Evolutionary conservation across 257 asterid genomes (phyloP).

Genomic region (Gardenia jasminoides): DNA sequence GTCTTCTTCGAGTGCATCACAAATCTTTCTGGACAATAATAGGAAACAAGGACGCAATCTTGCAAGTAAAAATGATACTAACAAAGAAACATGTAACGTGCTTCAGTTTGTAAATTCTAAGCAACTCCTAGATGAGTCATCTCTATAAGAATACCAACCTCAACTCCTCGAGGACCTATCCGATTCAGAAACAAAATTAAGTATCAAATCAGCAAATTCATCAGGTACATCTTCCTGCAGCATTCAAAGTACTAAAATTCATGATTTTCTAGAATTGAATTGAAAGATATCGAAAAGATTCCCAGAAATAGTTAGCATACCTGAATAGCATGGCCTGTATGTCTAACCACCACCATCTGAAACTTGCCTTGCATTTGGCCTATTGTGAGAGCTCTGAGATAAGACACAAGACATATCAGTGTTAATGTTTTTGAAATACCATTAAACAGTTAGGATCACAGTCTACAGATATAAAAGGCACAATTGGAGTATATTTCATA

Average conservation of each 20-base stretch:
- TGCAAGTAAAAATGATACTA: neutral
- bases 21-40: neutral
- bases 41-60: neutral
- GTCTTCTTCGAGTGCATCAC: neutral
- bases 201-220: slow-evolving; percentile 68
- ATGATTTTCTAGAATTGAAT: slow-evolving; percentile 11
- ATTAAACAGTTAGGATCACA: no score
- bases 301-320: slow-evolving; percentile 28
- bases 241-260: slow-evolving; percentile 17
- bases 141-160: slow-evolving; percentile 50
- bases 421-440: neutral
- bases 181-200: slow-evolving; percentile 71
- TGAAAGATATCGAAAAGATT: slow-evolving; percentile 4
- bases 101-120: neutral
- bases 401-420: slow-evolving; percentile 12
- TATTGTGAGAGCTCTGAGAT: slow-evolving; percentile 80
- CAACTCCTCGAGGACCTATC: slow-evolving; percentile 75
- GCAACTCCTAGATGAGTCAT: neutral
- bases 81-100: neutral
- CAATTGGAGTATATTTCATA: no score
- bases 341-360: slow-evolving; percentile 93
- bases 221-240: slow-evolving; percentile 92
- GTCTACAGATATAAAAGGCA: no score
- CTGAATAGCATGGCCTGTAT: slow-evolving; percentile 98
- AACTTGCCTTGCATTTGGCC: slow-evolving; percentile 99